Evolutionary conservation across 2,329 filamentous ascomycete genomes (phyloP), one percentile per base, ranked within the genome.

Genomic region (Plectosphaerella cucumerina): DNA sequence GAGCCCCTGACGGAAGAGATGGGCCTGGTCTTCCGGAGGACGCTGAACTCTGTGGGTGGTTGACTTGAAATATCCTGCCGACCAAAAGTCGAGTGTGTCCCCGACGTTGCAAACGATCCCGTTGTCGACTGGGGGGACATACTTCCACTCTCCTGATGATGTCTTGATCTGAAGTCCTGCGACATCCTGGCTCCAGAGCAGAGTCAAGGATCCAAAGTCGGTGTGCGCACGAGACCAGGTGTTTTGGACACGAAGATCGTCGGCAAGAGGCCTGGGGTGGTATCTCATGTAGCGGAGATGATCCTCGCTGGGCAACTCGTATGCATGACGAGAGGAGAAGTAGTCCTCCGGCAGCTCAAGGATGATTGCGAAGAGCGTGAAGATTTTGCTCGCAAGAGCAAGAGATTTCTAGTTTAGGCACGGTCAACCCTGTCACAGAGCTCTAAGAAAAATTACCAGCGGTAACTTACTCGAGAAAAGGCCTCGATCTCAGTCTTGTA

Each of bases 261-360:
- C 69, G 5, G 70, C 69, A 14, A 65, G 57, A 0, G 66, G 64
- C 6, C 77, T 70, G 0, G 71, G 66, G 26, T 72, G 69, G 56
- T 81, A 81, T 45, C 73, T 69, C 78, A 81, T 81, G 61, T 80
- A 81, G 8, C 80, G 74, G 12, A 81, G 68, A 55, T 81, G 78
- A 52, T 78, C 74, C 47, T 82, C 78, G 42, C 75, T 74, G 15
- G 73, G 67, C 31, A 72, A 65, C 2, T 77, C 68, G 53, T 81
- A 84, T 5, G 65, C 66, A 58, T 83, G 80, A 44, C 74, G 69
- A 41, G 83, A 71, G 52, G 76, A 75, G 42, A 84, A 71, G 53
- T 76, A 75, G 12, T 81, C 75, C 41, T 77, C 73, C 0, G 77
- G 75, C 0, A 84, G 66, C 58, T 82, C 73, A 2, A 83, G 73